Percentiles rank a stretch among this genome's conserved stretches.
phyloP scores from a whole-genome alignment of 2,329 filamentous ascomycete genomes.

The Sarocladium strictum region DNA sequence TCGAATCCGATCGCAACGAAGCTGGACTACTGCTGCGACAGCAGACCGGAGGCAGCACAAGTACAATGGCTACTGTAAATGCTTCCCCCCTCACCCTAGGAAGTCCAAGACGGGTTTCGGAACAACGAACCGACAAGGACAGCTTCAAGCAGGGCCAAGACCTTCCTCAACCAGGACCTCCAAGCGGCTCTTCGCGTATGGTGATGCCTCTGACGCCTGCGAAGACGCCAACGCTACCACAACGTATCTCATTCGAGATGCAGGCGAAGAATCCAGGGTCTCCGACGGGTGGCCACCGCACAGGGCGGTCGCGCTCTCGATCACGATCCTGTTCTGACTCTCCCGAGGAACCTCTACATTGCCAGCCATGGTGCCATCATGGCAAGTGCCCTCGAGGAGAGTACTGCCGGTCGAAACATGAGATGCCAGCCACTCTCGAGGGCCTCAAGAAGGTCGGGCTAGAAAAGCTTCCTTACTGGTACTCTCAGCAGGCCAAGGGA shows the following conservation, averaged over 20 bases:
- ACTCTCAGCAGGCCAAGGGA: slow-evolving; percentile 13
- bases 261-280: not conserved
- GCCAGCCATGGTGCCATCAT: slow-evolving; percentile 42
- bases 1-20: not conserved
- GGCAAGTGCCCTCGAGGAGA: slow-evolving; percentile 40
- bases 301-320: not conserved
- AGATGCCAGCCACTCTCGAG: slow-evolving; percentile 37
- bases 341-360: slow-evolving; percentile 17
- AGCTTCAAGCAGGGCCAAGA: too few species aligned
- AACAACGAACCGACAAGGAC: not conserved
- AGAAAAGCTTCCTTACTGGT: slow-evolving; percentile 37
- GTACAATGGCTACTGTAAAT: not conserved
- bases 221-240: not conserved
- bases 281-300: not conserved
- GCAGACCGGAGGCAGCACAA: not conserved
- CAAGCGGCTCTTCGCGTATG: not conserved
- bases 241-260: not conserved
- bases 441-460: slow-evolving; percentile 38
- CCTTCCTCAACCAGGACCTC: not conserved
- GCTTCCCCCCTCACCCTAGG: not conserved
- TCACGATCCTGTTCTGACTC: not conserved
- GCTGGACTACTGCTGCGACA: not conserved
- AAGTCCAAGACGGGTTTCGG: not conserved
- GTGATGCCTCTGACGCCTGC: not conserved
- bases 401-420: slow-evolving; percentile 38